Conservation (phyloP, 805 yeast genomes). For the Candida maltosa region DNA sequence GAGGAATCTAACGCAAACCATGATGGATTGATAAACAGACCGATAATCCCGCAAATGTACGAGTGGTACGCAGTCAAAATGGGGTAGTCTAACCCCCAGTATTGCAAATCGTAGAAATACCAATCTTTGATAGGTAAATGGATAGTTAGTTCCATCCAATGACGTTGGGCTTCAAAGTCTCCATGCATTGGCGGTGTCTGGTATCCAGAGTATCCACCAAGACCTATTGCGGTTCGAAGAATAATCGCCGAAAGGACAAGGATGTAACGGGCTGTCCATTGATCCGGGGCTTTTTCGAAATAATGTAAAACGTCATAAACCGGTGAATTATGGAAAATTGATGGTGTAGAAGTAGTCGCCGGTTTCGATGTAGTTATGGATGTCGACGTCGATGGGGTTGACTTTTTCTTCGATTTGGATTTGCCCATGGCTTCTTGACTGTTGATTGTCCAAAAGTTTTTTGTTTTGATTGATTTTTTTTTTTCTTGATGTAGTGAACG, state of each 20-base stretch:
- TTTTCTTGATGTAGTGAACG: no score
- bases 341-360: background rate
- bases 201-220: slow-evolving; percentile 83
- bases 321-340: slow-evolving; percentile 45
- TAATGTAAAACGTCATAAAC: slow-evolving; percentile 74
- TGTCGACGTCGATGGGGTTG: no score
- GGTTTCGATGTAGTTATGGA: no score
- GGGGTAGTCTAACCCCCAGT: slow-evolving; percentile 98
- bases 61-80: slow-evolving; percentile 95
- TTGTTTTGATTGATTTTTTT: no score
- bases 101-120: slow-evolving; percentile 85
- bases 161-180: slow-evolving; percentile 97
- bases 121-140: slow-evolving; percentile 71
- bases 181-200: slow-evolving; percentile 78
- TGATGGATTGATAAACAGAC: slow-evolving; percentile 52
- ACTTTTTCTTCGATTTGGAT: no score
- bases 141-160: slow-evolving; percentile 92
- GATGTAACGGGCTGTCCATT: slow-evolving; percentile 86
- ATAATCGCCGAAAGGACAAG: slow-evolving; percentile 70
- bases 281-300: slow-evolving; percentile 77
- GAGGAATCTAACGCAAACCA: slow-evolving; percentile 80
- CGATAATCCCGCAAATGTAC: slow-evolving; percentile 72
- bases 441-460: no score
- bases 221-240: slow-evolving; percentile 78
- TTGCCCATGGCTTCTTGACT: no score